Conservation (phyloP, 371 early-diverging fungal species). For the Syncephalis plumigaleata region DNA sequence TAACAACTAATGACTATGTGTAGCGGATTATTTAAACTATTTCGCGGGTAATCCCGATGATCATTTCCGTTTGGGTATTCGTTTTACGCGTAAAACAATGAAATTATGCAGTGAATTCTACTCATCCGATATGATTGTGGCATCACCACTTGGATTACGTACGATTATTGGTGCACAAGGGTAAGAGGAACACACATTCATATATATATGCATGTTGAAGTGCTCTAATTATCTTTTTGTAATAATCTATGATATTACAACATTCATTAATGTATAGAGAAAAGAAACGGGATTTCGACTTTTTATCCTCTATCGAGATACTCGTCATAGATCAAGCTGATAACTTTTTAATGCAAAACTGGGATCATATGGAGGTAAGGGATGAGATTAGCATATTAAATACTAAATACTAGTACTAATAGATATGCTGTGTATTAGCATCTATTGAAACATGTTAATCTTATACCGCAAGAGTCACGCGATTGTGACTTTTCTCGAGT, state of each 20-base stretch:
- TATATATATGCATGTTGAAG: not conserved
- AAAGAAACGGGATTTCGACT: conserved; percentile 79
- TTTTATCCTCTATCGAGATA: conserved; percentile 80
- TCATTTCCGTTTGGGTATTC: conserved; percentile 85
- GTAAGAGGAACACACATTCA: conserved; percentile 13
- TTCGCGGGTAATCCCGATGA: conserved; percentile 94
- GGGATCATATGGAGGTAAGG: conserved; percentile 68
- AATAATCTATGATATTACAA: not conserved
- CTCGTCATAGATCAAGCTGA: conserved; percentile 77
- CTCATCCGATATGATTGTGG: conserved; percentile 76
- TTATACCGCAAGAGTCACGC: conserved; percentile 69
- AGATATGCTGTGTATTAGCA: conserved; percentile 17
- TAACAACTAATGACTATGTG: not conserved
- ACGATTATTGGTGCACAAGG: conserved; percentile 67
- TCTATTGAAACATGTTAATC: conserved; percentile 64
- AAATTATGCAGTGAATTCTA: conserved; percentile 81
- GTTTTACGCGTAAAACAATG: conserved; percentile 66
- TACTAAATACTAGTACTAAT: too few relatives aligned
- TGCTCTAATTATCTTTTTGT: not conserved
- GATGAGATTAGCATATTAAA: conserved; percentile 5
- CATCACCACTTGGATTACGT: conserved; percentile 83
- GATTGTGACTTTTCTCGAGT: conserved; percentile 91
- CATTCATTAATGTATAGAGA: conserved; percentile 24
- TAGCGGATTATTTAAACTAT: conserved; percentile 56
- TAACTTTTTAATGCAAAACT: conserved; percentile 90